These are phyloP conservation scores for Spiromastix sp. DNA, from an alignment of 2,329 filamentous ascomycete species.

Conservation along the genomic window DNA sequence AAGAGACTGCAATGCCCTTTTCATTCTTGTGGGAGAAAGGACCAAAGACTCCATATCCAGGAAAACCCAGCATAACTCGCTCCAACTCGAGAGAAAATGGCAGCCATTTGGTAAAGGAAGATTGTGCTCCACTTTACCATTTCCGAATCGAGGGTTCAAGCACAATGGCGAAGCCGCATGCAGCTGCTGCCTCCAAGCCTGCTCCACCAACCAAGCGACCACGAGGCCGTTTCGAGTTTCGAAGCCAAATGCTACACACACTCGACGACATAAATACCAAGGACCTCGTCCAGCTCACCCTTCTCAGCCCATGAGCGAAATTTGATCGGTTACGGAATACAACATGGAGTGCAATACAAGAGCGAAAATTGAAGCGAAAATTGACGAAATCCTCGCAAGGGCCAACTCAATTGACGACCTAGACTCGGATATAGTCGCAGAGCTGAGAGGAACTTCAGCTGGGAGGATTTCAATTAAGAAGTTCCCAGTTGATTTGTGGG, in stretches of 20 bases:
- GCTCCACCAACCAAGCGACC: slow-evolving; percentile 6
- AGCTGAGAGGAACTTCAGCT: slow-evolving; percentile 7
- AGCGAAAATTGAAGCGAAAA: slow-evolving; percentile 6
- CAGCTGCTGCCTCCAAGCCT: slow-evolving; percentile 4
- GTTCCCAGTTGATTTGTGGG: slow-evolving; percentile 6
- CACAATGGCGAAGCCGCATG: slow-evolving; percentile 5
- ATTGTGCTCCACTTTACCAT: slow-evolving; percentile 1
- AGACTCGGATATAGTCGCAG: slow-evolving; percentile 7
- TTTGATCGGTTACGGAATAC: slow-evolving; percentile 1
- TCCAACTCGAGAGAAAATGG: slow-evolving; percentile 5
- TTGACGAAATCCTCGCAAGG: slow-evolving; percentile 6
- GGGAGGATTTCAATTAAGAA: slow-evolving; percentile 9
- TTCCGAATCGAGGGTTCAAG: slow-evolving; percentile 5
- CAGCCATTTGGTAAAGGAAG: slow-evolving; percentile 7
- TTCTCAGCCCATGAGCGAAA: slow-evolving; percentile 3
- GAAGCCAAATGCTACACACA: slow-evolving; percentile 3
- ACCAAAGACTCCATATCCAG: not conserved
- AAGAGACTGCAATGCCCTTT: slow-evolving; percentile 1
- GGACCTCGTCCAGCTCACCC: slow-evolving; percentile 3
- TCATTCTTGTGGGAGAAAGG: slow-evolving; percentile 3
- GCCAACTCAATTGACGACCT: slow-evolving; percentile 8
- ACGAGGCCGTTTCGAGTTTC: slow-evolving; percentile 5
- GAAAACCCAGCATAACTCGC: not conserved
- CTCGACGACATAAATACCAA: slow-evolving; percentile 3
- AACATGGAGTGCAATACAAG: slow-evolving; percentile 6